Base-by-base conservation (phyloP, 805 yeast genomes). In the Saccharomycopsis capsularis region DNA sequence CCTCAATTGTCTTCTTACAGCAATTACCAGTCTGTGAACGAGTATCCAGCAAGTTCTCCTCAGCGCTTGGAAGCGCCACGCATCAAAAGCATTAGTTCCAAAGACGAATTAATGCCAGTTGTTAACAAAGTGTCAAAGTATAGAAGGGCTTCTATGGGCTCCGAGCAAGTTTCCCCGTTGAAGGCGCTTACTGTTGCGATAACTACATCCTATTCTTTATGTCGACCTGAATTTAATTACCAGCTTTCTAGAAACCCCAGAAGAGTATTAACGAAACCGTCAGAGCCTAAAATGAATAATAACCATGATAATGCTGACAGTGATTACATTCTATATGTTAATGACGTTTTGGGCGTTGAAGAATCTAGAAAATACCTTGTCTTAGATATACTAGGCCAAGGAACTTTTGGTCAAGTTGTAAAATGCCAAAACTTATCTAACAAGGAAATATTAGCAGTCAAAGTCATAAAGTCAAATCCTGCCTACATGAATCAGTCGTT, bases 341-440 rank as follows among this genome's bases (percentile, higher is more conserved):
- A 95, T 63, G 99, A 95, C 63, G 81, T 93, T 22, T 68, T 93
- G 37, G 98, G 99, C 3, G 73, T 79, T 3, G 87, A 84, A 57
- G 93, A 86, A 56, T 90, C 87, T 51, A 73, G 90, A 47, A 85
- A 86, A 61, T 91, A 90, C 62, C 73, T 93, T 59, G 96, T 93
- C 3, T 68, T 93, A 50, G 98, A 91, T 64, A 73, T 93, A 15
- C 67, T 93, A 38, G 99, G 99, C 0, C 91, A 90, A 54, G 99
- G 99, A 2, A 90, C 99, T 1, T 93, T 93, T 71, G 99, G 99
- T 7, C 98, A 93, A 67, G 99, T 93, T 42, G 95, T 90, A 38
- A 93, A 91, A 67, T 51, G 54, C 24, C 69, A 67, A 53, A 77
- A 77, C 60, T 68, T 84, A 60, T 63, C 75, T 36, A 85, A 89